Base-by-base conservation (phyloP, 2,329 filamentous ascomycete species). In the Arthrobotrys sinensis region DNA sequence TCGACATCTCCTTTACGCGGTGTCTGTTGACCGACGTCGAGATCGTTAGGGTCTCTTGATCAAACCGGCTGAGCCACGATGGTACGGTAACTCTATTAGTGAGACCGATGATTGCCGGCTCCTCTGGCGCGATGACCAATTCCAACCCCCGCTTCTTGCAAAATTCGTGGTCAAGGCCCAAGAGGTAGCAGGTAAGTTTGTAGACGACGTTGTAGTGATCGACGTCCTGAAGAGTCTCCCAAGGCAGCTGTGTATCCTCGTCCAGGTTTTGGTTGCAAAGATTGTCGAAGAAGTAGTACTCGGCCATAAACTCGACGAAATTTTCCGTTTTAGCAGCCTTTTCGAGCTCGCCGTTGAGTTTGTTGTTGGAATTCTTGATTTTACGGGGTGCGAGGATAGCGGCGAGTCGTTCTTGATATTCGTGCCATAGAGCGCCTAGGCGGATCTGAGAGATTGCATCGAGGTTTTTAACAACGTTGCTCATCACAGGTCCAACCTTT, bases 241-340 rank as follows among this genome's bases (percentile, higher is more conserved):
- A 78, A 10, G 75, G 75, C 2, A 64, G 1, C 38, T 78, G 75
- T 14, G 67, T 38, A n/a, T 68, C 75, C 24, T 78, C 75, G 67
- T 19, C 48, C 4, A 78, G 36, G 16, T 46, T 72, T 55, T 78
- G 75, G 14, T 63, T 67, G 38, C 75, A 78, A 14, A 78, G 67
- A 32, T 78, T 78, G 14, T 78, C 75, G 45, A 78, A 78, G 43
- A 78, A 78, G 46, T 72, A 34, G 38, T 78, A 72, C 24, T 78
- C 75, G 12, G 75, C 34, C 62, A 72, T 67, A 10, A 78, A 78
- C 28, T 71, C 62, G 8, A 19, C 52, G 7, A 78, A 3, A 16
- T 68, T 70, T 40, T 78, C 75, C 21, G 67, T 48, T 36, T 60
- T 45, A 10, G 16, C 34, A 1, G 48, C 70, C 38, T 50, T 38